A percentile compares a stretch with the other conserved stretches of the same genome.
Evolutionary conservation across 129 eudicot species (phyloP).

Genomic region (Flaveria sonorensis): DNA sequence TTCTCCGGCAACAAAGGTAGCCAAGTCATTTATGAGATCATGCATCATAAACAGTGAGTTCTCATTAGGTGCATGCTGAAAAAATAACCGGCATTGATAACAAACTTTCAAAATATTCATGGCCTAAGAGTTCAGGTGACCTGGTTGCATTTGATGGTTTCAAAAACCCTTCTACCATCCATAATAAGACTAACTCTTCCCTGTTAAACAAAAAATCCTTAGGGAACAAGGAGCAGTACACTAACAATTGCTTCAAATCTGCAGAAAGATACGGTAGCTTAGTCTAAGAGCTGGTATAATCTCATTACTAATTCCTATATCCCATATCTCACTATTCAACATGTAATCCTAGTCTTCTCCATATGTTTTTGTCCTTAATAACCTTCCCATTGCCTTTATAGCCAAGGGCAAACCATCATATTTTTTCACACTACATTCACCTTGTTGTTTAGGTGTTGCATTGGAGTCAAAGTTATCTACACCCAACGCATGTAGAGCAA

Average conservation of each 20-base stretch:
- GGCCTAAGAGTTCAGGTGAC: neutral
- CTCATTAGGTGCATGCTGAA: neutral
- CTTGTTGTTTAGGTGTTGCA: slow-evolving; percentile 14
- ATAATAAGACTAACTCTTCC: neutral
- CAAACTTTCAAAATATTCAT: neutral
- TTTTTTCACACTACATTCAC: slow-evolving; percentile 26
- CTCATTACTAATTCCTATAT: neutral
- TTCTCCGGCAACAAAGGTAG: neutral
- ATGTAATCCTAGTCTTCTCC: neutral
- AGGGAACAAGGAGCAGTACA: slow-evolving; percentile 8
- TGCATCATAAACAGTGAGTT: neutral
- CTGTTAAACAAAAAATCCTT: slow-evolving; percentile 3
- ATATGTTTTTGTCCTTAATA: slow-evolving; percentile 11
- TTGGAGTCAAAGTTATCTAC: slow-evolving; percentile 11
- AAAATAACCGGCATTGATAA: slow-evolving; percentile 12
- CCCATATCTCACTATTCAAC: neutral
- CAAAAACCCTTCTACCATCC: slow-evolving; percentile 9
- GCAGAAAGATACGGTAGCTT: neutral
- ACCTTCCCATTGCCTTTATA: slow-evolving; percentile 32
- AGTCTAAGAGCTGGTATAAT: neutral
- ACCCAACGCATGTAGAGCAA: slow-evolving; percentile 41
- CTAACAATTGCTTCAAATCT: neutral
- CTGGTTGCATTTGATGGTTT: neutral
- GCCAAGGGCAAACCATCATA: slow-evolving; percentile 41
- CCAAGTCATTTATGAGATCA: neutral